These are phyloP conservation scores for Coemansia sp. DNA, from an alignment of 192 early-diverging fungal species.

Conservation along the genomic window DNA sequence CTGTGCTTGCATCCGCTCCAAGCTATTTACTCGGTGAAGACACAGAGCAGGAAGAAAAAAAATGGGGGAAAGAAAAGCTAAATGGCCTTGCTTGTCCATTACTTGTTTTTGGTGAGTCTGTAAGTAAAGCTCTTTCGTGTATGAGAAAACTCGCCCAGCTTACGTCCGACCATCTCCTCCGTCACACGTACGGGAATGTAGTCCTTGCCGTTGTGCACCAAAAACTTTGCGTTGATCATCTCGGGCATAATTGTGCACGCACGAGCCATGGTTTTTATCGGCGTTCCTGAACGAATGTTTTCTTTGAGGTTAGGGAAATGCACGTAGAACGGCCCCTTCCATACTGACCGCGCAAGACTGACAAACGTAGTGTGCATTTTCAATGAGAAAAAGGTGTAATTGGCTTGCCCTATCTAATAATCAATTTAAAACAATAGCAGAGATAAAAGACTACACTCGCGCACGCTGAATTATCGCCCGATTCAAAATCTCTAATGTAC, in stretches of 20 bases:
- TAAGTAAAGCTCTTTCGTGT: slow-evolving; percentile 84
- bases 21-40: too few species aligned
- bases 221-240: slow-evolving; percentile 82
- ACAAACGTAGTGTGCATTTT: slow-evolving; percentile 23
- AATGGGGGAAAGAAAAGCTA: too few species aligned
- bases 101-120: slow-evolving; percentile 73
- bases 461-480: too few species aligned
- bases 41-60: not conserved
- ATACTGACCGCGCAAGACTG: slow-evolving; percentile 56
- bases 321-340: slow-evolving; percentile 61
- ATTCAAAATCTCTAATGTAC: too few species aligned
- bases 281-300: slow-evolving; percentile 56
- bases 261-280: slow-evolving; percentile 73
- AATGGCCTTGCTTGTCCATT: too few species aligned
- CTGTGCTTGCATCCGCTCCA: too few species aligned
- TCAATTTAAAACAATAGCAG: too few species aligned
- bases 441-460: too few species aligned
- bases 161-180: slow-evolving; percentile 93
- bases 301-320: slow-evolving; percentile 60
- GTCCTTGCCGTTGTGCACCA: slow-evolving; percentile 91
- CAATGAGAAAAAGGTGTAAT: not conserved
- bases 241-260: slow-evolving; percentile 86
- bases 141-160: slow-evolving; percentile 91
- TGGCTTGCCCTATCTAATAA: not conserved
- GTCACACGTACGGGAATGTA: slow-evolving; percentile 79